A percentile compares a stretch with the other conserved stretches of the same genome.
phyloP scores from a whole-genome alignment of 169 alveolate species.

The Amoebophrya sp. region DNA sequence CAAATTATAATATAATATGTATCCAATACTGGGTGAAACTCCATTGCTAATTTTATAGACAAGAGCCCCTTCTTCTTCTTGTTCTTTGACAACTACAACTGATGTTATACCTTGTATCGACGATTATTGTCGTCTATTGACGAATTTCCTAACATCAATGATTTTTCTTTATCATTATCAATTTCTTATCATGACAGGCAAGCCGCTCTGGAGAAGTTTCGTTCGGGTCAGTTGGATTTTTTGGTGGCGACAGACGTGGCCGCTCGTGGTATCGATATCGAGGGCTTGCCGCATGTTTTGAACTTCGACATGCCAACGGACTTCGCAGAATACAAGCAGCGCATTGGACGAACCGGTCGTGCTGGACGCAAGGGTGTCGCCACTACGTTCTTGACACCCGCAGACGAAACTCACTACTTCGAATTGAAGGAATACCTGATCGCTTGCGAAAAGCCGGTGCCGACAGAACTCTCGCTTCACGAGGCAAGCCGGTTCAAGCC shows the following conservation, averaged over 20 bases:
- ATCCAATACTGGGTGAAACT: too few species aligned
- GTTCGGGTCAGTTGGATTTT: slow-evolving; percentile 29
- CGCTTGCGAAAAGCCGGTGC: background rate
- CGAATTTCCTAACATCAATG: too few species aligned
- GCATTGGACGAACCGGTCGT: slow-evolving; percentile 39
- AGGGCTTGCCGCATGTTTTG: slow-evolving; percentile 43
- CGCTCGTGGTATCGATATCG: slow-evolving; percentile 43
- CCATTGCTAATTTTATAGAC: too few species aligned
- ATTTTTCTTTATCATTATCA: too few species aligned
- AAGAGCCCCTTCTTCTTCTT: too few species aligned
- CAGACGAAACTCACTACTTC: background rate
- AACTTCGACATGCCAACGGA: slow-evolving; percentile 46
- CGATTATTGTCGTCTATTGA: too few species aligned
- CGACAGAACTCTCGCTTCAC: background rate
- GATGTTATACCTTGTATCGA: too few species aligned
- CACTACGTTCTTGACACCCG: background rate
- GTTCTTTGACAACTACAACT: too few species aligned
- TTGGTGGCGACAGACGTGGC: slow-evolving; percentile 45
- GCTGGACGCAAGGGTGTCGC: slow-evolving; percentile 25
- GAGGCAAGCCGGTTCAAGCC: background rate
- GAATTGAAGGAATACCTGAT: background rate
- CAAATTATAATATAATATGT: too few species aligned
- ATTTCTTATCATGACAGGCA: background rate
- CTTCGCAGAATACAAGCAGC: slow-evolving; percentile 40
- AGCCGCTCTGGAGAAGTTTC: background rate